These are phyloP conservation scores for Testicularia cyperi DNA, from an alignment of 1,284 basidiomycete species.

Conservation along the genomic window DNA sequence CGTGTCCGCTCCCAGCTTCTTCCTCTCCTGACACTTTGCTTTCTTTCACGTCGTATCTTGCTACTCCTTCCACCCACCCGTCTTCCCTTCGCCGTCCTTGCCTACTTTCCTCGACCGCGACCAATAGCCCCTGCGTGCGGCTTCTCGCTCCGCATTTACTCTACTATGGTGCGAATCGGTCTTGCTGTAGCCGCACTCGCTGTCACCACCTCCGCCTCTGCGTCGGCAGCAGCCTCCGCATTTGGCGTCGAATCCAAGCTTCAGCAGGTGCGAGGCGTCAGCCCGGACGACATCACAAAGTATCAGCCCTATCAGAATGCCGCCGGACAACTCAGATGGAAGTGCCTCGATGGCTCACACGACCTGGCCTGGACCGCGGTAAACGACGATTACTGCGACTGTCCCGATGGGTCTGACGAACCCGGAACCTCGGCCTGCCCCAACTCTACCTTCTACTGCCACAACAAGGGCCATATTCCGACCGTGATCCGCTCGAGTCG, in stretches of 20 bases:
- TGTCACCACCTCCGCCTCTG: conserved; percentile 12
- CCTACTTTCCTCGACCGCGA: not conserved
- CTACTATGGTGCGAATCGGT: conserved; percentile 24
- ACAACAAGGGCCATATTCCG: conserved; percentile 85
- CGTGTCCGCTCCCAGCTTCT: no score
- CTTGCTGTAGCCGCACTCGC: conserved; percentile 20
- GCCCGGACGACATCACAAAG: conserved; percentile 3
- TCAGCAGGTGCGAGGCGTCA: not conserved
- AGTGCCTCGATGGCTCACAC: conserved; percentile 44
- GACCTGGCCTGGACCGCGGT: conserved; percentile 70
- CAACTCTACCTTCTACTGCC: conserved; percentile 76
- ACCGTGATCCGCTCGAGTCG: conserved; percentile 74
- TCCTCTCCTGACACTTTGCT: no score
- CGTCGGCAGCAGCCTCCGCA: no score
- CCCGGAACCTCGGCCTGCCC: conserved; percentile 87
- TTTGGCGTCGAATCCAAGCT: no score
- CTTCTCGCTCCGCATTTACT: not conserved
- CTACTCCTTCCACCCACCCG: no score
- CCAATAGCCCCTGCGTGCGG: no score
- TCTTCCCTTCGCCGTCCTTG: not conserved
- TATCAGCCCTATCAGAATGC: conserved; percentile 12
- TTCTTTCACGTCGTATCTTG: no score
- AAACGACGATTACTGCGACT: conserved; percentile 95
- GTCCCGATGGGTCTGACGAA: conserved; percentile 87
- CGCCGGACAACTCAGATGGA: conserved; percentile 27